Conservation (phyloP, 2,329 filamentous ascomycete species). For the Chaetothyriales sp. region DNA sequence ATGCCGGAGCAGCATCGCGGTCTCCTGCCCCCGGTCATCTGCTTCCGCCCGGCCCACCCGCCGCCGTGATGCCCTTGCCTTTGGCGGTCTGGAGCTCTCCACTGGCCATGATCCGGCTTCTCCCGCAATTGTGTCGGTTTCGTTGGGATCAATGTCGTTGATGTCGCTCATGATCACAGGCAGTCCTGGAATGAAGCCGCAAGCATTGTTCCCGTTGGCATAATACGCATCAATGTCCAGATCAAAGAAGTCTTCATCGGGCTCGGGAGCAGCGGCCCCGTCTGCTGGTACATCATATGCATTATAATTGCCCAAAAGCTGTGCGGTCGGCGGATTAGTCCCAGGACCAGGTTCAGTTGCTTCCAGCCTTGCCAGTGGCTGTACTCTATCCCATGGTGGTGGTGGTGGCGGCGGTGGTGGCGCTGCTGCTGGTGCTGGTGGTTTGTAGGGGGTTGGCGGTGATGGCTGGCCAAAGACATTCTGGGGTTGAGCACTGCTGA, state of each 20-base stretch:
- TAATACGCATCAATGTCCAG: conserved; percentile 16
- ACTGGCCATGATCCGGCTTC: not conserved
- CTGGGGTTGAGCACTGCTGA: not conserved
- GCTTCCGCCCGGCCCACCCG: conserved; percentile 13
- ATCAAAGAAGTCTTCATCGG: conserved; percentile 15
- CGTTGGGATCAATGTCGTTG: conserved; percentile 11
- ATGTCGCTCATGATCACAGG: conserved; percentile 14
- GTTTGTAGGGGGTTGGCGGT: not conserved
- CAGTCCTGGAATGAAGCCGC: conserved; percentile 14
- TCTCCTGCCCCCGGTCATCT: conserved; percentile 25
- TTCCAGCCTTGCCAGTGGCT: not conserved
- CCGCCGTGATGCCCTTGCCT: not conserved
- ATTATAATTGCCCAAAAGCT: not conserved
- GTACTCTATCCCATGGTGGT: not conserved
- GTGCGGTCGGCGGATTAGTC: not conserved
- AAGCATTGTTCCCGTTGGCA: conserved; percentile 15
- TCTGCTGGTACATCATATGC: not conserved
- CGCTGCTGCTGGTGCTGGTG: not conserved
- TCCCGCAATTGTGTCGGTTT: conserved; percentile 1
- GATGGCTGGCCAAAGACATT: not conserved
- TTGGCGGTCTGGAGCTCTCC: not conserved
- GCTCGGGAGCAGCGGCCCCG: not conserved
- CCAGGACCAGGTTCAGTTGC: not conserved
- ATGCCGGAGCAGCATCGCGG: conserved; percentile 25
- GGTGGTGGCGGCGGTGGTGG: not conserved